Evolutionary conservation across 2,329 filamentous ascomycete species (phyloP), one percentile per base, ranked within the genome.

Genomic region (Aspergillus sp.): DNA sequence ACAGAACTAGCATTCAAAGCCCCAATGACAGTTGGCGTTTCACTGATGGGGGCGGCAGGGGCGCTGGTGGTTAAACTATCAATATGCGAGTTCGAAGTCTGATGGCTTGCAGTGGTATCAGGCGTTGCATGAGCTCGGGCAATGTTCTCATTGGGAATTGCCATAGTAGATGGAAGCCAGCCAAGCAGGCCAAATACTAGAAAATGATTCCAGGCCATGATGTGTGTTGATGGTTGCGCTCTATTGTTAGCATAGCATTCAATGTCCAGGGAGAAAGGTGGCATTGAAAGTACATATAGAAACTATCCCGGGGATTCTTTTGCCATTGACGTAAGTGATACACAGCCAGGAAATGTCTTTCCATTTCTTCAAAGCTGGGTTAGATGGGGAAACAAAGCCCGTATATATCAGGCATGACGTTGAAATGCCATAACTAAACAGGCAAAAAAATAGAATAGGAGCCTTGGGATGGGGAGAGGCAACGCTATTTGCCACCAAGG

Each of bases 1-100:
- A 83, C 49, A 3, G 62, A 52, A 30, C 47, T 50, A 0, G 81
- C 73, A 0, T 67, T 70, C 3, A 86, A 63, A 19, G 86, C 87
- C 4, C 87, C 87, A 0, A 81, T 88, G 0, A 80, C 86, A 0
- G 83, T 86, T 0, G 83, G 68, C 0, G 76, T 76, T 3, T 86
- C 87, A 3, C 68, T 78, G 62, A 73, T 91, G 0, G 85, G 76
- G 0, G 85, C 86, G 19, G 19, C 19, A 19, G 19, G 19, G 19
- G 19, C 19, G 19, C 19, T 19, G 19, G 19, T 19, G 19, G 19
- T 19, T 19, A 19, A 4, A 19, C 19, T 19, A 4, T 4, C 4
- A 19, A 19, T 19, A 60, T 91, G 86, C 5, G 76, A 79, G 2
- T 82, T 85, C 11, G 60, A 56, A 5, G 80, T 71, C 43, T 73